Conservation (phyloP, 2,329 filamentous ascomycete genomes). For the Epichloe uncinata region DNA sequence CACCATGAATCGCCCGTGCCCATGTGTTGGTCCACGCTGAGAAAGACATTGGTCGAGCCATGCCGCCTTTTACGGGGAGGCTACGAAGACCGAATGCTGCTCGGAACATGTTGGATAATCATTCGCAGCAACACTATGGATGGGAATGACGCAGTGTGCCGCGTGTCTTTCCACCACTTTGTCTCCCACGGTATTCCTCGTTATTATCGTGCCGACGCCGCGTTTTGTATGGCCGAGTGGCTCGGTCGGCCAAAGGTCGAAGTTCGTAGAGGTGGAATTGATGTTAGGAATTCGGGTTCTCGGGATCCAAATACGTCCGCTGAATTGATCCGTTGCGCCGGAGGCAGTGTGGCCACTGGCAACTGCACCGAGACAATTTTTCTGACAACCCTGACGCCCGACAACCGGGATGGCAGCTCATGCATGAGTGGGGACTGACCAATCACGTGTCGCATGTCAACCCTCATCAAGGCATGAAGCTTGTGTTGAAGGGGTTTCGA, state of each 20-base stretch:
- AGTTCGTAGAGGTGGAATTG: too few relatives aligned
- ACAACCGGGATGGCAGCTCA: neutral
- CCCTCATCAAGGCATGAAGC: neutral
- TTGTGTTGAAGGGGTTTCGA: too few relatives aligned
- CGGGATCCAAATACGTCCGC: too few relatives aligned
- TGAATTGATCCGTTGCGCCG: neutral
- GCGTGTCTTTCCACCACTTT: neutral
- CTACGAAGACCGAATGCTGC: conserved; percentile 12
- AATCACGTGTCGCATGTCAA: neutral
- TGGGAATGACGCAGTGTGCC: neutral
- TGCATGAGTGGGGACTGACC: neutral
- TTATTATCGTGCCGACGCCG: neutral
- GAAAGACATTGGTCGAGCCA: conserved; percentile 10
- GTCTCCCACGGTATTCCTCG: neutral
- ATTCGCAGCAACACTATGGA: neutral
- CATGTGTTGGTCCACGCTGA: conserved; percentile 16
- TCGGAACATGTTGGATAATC: conserved; percentile 13
- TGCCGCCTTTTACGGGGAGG: conserved; percentile 10
- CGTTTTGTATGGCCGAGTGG: too few relatives aligned
- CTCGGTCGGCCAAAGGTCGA: too few relatives aligned
- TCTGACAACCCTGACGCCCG: neutral
- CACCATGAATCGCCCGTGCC: conserved; percentile 15
- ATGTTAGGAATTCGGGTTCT: too few relatives aligned
- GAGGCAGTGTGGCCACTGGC: neutral
- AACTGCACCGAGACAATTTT: neutral